phyloP scores from a whole-genome alignment of 352 stramenopile species.

The Pythium sukuiense region DNA sequence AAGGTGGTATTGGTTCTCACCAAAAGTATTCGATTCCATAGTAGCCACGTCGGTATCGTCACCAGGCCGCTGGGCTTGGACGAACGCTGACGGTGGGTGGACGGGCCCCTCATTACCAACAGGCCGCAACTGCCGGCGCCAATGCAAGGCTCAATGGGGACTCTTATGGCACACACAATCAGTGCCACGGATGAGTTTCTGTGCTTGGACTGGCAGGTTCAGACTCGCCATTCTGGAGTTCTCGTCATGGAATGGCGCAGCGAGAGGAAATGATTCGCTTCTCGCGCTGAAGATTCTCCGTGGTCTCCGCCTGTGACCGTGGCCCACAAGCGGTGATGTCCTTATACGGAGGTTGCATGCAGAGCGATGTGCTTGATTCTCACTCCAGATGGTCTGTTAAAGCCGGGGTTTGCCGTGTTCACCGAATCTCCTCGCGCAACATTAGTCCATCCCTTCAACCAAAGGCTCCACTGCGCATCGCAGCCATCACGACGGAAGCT shows the following conservation, averaged over 20 bases:
- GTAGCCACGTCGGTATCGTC: neutral
- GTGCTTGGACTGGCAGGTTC: no score
- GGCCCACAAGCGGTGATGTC: neutral
- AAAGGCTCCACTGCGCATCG: neutral
- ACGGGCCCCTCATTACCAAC: no score
- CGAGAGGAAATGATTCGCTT: no score
- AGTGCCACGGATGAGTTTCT: no score
- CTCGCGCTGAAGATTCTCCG: neutral
- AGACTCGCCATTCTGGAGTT: no score
- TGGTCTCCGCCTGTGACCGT: no score
- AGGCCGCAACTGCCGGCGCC: no score
- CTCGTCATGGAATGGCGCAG: no score
- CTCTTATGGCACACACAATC: no score
- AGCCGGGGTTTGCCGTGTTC: neutral
- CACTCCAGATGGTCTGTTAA: neutral
- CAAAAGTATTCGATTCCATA: neutral
- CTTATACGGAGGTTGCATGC: neutral
- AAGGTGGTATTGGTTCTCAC: neutral
- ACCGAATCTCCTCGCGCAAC: constrained; percentile 1
- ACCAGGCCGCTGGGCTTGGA: neutral
- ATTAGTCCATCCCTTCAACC: neutral
- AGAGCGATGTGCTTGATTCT: neutral
- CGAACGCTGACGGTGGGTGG: no score
- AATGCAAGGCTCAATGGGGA: no score
- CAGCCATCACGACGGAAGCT: neutral